Conservation (phyloP, 208 protist species). For the Leishmania arabica region DNA sequence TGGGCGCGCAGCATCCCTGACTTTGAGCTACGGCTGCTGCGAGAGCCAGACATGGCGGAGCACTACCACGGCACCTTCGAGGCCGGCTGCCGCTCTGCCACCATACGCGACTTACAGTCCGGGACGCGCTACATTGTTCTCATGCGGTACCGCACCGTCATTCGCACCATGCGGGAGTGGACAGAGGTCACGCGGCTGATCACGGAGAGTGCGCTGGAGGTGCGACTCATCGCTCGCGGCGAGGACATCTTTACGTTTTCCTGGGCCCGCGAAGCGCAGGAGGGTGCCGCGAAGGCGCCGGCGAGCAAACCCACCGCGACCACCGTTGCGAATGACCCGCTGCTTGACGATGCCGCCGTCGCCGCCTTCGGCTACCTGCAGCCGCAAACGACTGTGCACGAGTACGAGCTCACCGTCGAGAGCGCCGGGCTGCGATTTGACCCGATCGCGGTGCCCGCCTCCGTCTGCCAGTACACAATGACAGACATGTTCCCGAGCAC, state of each 20-base stretch:
- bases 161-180: conserved; percentile 81
- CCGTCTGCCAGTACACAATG: conserved; percentile 48
- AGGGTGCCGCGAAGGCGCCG: conserved; percentile 6
- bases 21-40: conserved; percentile 80
- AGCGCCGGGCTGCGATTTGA: conserved; percentile 30
- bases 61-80: conserved; percentile 28
- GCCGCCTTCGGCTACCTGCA: conserved; percentile 24
- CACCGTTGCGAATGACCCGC: not conserved
- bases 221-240: conserved; percentile 59
- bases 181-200: conserved; percentile 77
- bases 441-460: conserved; percentile 24
- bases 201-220: conserved; percentile 65
- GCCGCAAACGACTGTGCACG: conserved; percentile 24
- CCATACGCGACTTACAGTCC: conserved; percentile 62
- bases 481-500: conserved; percentile 65
- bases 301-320: conserved; percentile 5
- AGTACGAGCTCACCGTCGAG: conserved; percentile 35
- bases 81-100: conserved; percentile 61
- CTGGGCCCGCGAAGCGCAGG: conserved; percentile 44
- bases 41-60: conserved; percentile 71
- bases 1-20: conserved; percentile 51
- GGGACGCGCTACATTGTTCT: conserved; percentile 85
- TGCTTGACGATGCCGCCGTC: not conserved
- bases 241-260: conserved; percentile 80
- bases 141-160: conserved; percentile 82